Conservation (phyloP, 2,329 filamentous ascomycete species). For the Pseudophaeomoniella oleicola region DNA sequence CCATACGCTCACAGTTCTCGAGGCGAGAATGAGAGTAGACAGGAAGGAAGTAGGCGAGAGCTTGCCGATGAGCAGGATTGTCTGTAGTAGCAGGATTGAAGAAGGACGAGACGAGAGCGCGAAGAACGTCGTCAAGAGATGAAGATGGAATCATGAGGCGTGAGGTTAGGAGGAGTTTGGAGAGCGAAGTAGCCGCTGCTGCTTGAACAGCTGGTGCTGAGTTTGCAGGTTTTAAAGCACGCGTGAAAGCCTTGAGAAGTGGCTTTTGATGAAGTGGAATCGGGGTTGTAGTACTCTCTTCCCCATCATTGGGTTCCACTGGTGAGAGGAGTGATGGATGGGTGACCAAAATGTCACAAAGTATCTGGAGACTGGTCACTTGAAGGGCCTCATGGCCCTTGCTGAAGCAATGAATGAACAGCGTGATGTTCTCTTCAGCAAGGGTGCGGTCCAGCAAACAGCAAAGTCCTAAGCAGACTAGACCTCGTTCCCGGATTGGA, state of each 20-base stretch:
- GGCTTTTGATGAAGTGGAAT: conserved; percentile 39
- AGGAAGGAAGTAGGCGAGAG: conserved; percentile 83
- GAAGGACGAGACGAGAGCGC: conserved; percentile 70
- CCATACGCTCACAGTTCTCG: conserved; percentile 74
- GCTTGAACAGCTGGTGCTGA: conserved; percentile 63
- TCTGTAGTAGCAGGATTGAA: conserved; percentile 71
- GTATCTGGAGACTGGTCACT: conserved; percentile 76
- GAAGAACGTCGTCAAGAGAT: conserved; percentile 59
- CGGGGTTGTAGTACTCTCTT: conserved; percentile 6
- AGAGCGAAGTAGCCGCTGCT: conserved; percentile 64
- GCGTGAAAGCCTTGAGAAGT: conserved; percentile 73
- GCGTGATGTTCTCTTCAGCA: conserved; percentile 75
- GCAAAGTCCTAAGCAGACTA: conserved; percentile 80
- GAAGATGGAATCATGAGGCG: conserved; percentile 57
- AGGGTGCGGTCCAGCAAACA: conserved; percentile 81
- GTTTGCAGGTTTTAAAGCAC: conserved; percentile 58
- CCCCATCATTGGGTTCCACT: conserved; percentile 11
- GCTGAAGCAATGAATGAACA: conserved; percentile 92
- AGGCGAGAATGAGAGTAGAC: conserved; percentile 80
- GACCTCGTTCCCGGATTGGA: conserved; percentile 76
- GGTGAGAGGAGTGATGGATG: conserved; percentile 68
- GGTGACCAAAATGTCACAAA: conserved; percentile 83
- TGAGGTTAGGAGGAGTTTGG: conserved; percentile 71
- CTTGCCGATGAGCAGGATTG: conserved; percentile 74
- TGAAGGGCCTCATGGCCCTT: conserved; percentile 86